Conservation (phyloP, 106 monocot genomes). For the Posidonia australis region DNA sequence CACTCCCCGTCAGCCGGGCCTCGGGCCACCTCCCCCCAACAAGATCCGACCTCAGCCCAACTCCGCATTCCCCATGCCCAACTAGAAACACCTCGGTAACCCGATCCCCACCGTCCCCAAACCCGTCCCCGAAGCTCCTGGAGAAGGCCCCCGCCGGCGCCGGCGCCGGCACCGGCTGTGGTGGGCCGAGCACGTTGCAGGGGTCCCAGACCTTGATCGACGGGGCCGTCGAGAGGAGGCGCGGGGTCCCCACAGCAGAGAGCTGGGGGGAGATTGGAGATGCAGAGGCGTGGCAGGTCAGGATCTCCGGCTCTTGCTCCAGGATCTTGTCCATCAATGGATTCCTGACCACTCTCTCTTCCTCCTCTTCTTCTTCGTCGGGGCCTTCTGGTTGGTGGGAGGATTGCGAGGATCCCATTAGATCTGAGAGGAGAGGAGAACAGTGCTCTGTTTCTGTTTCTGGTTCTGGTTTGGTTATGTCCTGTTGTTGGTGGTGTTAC, state of each 20-base stretch:
- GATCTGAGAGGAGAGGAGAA: too few species aligned
- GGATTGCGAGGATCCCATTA: too few species aligned
- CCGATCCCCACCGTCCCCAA: conserved; percentile 16
- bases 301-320: conserved; percentile 79
- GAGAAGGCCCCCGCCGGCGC: too few species aligned
- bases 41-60: conserved; percentile 14
- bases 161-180: too few species aligned
- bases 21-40: conserved; percentile 23
- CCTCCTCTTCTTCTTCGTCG: conserved; percentile 4
- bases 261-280: conserved; percentile 87
- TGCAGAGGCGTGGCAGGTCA: conserved; percentile 76
- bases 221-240: not conserved
- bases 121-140: conserved; percentile 11
- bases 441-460: too few species aligned
- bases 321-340: conserved; percentile 23
- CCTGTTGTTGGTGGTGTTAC: too few species aligned
- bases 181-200: conserved; percentile 25
- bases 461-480: too few species aligned
- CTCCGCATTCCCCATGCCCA: conserved; percentile 18
- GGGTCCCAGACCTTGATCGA: conserved; percentile 32
- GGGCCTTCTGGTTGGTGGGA: too few species aligned
- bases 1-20: conserved; percentile 15
- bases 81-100: conserved; percentile 19
- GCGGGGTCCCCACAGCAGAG: conserved; percentile 26
- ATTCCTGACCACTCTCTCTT: not conserved